These are phyloP conservation scores for Yamadazyma kanchanaburiensis DNA, from an alignment of 1,139 yeast genomes.

Conservation along the genomic window DNA sequence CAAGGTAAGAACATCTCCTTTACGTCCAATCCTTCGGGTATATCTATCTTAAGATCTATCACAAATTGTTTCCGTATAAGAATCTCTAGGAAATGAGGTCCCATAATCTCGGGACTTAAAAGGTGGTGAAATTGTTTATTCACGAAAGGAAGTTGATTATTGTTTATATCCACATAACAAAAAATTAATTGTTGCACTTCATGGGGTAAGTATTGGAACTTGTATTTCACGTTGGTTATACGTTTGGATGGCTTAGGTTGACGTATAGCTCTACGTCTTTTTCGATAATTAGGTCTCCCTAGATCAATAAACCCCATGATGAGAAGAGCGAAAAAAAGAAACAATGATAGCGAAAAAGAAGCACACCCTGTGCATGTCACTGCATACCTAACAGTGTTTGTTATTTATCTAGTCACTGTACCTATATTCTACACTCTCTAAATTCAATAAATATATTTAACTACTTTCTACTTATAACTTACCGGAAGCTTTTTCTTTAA, in stretches of 20 bases:
- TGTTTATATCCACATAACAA: slow-evolving; percentile 23
- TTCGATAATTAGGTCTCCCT: slow-evolving; percentile 16
- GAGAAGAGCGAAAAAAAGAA: neutral
- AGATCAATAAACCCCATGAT: slow-evolving; percentile 32
- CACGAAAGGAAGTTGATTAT: slow-evolving; percentile 21
- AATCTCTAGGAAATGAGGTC: slow-evolving; percentile 6
- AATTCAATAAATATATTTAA: slow-evolving; percentile 2
- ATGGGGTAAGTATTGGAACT: slow-evolving; percentile 23
- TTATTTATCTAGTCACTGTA: too few relatives aligned
- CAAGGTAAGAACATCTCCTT: neutral
- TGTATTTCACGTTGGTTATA: too few relatives aligned
- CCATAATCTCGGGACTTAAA: slow-evolving; percentile 15
- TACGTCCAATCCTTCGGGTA: neutral
- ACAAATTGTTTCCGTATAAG: slow-evolving; percentile 17
- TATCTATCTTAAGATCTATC: slow-evolving; percentile 14
- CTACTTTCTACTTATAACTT: slow-evolving; percentile 6
- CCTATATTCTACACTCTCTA: too few relatives aligned
- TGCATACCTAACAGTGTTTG: too few relatives aligned
- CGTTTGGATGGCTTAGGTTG: too few relatives aligned
- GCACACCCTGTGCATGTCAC: too few relatives aligned
- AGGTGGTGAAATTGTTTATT: slow-evolving; percentile 21
- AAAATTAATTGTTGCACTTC: slow-evolving; percentile 32
- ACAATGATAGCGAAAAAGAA: too few relatives aligned
- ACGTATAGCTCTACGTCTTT: slow-evolving; percentile 5
- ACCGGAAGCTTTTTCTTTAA: slow-evolving; percentile 44